Evolutionary conservation across 1,284 basidiomycete species (phyloP).

Genomic region (Phylloporus sp.): DNA sequence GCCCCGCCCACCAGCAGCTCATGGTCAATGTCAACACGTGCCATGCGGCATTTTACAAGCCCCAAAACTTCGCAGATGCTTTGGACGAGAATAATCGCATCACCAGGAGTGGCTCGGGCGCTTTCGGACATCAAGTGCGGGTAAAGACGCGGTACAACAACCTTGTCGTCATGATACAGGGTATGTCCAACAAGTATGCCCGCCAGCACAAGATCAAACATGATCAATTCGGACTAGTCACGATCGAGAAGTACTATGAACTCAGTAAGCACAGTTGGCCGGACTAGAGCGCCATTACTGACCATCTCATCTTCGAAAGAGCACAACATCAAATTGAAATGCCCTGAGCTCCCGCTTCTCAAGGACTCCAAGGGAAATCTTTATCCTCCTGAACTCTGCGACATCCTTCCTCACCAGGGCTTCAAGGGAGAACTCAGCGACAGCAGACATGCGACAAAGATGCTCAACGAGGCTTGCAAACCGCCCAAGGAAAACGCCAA

Average conservation of each 20-base stretch:
- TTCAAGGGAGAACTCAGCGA: conserved; percentile 73
- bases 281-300: neutral
- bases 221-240: conserved; percentile 51
- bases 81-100: conserved; percentile 55
- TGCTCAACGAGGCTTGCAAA: conserved; percentile 71
- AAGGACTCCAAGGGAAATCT: conserved; percentile 62
- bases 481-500: conserved; percentile 68
- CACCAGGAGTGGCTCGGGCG: conserved; percentile 50
- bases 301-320: conserved; percentile 44
- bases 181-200: conserved; percentile 49
- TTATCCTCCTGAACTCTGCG: conserved; percentile 72
- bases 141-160: conserved; percentile 61
- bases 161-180: conserved; percentile 64
- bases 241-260: conserved; percentile 67
- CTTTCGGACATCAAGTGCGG: conserved; percentile 63
- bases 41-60: conserved; percentile 75
- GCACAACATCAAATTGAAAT: conserved; percentile 52
- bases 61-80: conserved; percentile 62
- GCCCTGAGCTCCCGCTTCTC: conserved; percentile 61
- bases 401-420: conserved; percentile 68
- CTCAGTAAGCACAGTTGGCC: conserved; percentile 48
- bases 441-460: conserved; percentile 60
- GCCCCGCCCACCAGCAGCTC: conserved; percentile 69
- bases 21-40: conserved; percentile 83
- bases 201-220: conserved; percentile 56